A percentile compares a stretch with the other conserved stretches of the same genome.
These are phyloP conservation scores for Zancudomyces culisetae DNA, from an alignment of 371 early-diverging fungal genomes.

Conservation along the genomic window DNA sequence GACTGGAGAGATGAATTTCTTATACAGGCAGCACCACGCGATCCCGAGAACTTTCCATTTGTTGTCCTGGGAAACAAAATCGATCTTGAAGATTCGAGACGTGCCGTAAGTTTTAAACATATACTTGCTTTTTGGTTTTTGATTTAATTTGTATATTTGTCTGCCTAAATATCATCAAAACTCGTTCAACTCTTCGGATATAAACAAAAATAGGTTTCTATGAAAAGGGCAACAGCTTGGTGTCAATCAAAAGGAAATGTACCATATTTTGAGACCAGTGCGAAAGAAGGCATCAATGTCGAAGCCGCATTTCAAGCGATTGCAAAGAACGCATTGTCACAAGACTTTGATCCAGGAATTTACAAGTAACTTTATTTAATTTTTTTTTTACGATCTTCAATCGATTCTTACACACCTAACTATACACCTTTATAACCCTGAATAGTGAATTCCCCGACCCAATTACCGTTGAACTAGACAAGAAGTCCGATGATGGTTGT, in stretches of 20 bases:
- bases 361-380: no score
- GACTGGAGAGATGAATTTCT: conserved; percentile 96
- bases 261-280: conserved; percentile 93
- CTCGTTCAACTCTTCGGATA: no score
- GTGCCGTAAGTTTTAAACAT: conserved; percentile 42
- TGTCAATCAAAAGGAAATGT: conserved; percentile 88
- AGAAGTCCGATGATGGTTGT: no score
- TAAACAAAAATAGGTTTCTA: conserved; percentile 71
- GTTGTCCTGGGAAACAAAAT: conserved; percentile 96
- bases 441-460: no score
- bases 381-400: no score
- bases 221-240: conserved; percentile 88
- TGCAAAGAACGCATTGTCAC: conserved; percentile 79
- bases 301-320: conserved; percentile 91
- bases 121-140: neutral
- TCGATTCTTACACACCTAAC: no score
- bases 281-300: conserved; percentile 93
- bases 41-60: conserved; percentile 94
- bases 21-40: conserved; percentile 80
- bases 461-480: no score
- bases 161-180: neutral
- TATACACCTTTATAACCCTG: no score
- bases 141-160: neutral
- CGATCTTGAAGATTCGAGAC: conserved; percentile 82
- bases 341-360: conserved; percentile 50